phyloP scores from a whole-genome alignment of 2,329 filamentous ascomycete species.

The Ilyonectria destructans region DNA sequence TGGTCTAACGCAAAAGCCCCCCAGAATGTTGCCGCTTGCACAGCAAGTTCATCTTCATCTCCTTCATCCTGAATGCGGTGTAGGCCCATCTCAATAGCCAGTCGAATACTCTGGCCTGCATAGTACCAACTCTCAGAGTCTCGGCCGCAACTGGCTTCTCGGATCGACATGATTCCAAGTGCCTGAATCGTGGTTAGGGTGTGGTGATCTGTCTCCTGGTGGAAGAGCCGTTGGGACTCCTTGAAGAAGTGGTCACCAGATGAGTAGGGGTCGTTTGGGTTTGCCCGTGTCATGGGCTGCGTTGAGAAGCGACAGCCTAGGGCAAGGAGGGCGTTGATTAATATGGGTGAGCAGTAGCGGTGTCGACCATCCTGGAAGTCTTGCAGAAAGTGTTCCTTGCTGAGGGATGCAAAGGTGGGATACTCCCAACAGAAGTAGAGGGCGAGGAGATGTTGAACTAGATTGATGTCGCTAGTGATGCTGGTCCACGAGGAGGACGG shows the following conservation, averaged over 20 bases:
- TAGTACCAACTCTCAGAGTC: conserved; percentile 83
- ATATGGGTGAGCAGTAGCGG: conserved; percentile 78
- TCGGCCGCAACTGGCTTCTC: conserved; percentile 81
- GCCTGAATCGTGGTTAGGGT: conserved; percentile 82
- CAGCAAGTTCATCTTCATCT: conserved; percentile 71
- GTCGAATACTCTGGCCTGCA: conserved; percentile 79
- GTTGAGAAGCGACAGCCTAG: conserved; percentile 80
- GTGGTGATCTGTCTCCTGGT: conserved; percentile 72
- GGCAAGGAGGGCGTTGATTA: conserved; percentile 77
- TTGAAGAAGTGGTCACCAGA: conserved; percentile 84
- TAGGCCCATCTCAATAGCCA: conserved; percentile 81
- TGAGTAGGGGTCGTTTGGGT: conserved; percentile 74
- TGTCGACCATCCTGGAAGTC: conserved; percentile 75
- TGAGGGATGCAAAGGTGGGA: conserved; percentile 81
- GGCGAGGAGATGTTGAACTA: conserved; percentile 76
- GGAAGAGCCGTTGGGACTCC: conserved; percentile 75
- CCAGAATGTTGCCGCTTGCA: conserved; percentile 74
- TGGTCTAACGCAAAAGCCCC: conserved; percentile 76
- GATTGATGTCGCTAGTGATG: conserved; percentile 70
- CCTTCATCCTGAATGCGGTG: conserved; percentile 68
- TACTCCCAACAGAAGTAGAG: conserved; percentile 85
- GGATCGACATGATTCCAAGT: conserved; percentile 82
- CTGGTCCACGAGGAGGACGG: conserved; percentile 71
- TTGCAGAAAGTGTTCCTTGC: conserved; percentile 79
- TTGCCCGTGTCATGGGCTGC: conserved; percentile 74